A percentile compares a stretch with the other conserved stretches of the same genome.
These are phyloP conservation scores for Ophiobolus disseminans DNA, from an alignment of 2,329 filamentous ascomycete genomes.

Conservation along the genomic window DNA sequence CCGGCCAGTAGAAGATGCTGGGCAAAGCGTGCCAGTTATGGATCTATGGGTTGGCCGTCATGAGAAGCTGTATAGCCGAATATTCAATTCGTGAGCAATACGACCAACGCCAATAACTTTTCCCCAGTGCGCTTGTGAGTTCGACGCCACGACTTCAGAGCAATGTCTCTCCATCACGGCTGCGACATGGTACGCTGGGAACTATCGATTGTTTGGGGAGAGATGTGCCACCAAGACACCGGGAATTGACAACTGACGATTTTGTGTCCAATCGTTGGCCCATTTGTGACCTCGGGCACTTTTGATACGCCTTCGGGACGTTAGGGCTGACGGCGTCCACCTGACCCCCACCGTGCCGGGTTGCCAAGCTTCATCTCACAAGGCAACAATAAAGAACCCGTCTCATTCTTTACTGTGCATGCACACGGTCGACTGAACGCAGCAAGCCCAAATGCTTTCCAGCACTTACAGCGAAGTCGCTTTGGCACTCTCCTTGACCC, in stretches of 20 bases:
- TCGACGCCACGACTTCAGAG: too few species aligned
- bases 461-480: not conserved
- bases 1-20: conserved; percentile 68
- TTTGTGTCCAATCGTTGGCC: conserved; percentile 3
- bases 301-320: conserved; percentile 16
- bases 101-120: too few species aligned
- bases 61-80: conserved; percentile 82
- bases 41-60: conserved; percentile 85
- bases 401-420: not conserved
- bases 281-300: conserved; percentile 18
- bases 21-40: conserved; percentile 77
- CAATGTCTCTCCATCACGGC: too few species aligned
- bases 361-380: conserved; percentile 13
- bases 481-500: conserved; percentile 1
- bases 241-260: not conserved
- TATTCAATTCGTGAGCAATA: conserved; percentile 86
- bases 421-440: not conserved
- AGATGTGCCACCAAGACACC: too few species aligned
- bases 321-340: conserved; percentile 11
- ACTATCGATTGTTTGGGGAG: too few species aligned
- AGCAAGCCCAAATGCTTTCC: not conserved
- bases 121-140: too few species aligned
- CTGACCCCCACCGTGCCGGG: too few species aligned
- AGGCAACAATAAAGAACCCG: conserved; percentile 16
- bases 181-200: too few species aligned